Conservation (phyloP, 768 basidiomycete species). For the Auricularia heimuer region DNA sequence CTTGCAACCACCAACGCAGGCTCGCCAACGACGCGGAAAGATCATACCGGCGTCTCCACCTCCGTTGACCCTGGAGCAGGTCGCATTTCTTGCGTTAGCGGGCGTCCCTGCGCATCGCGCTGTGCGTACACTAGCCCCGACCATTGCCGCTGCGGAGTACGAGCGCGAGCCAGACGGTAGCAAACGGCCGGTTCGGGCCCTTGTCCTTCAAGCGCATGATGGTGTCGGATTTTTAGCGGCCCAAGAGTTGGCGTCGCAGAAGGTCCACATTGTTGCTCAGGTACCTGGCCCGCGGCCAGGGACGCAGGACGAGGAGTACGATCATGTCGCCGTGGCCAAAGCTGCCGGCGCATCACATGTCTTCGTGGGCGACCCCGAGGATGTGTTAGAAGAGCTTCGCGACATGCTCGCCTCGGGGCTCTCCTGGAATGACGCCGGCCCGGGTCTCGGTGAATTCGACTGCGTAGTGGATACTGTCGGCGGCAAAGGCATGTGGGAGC, state of each 20-base stretch:
- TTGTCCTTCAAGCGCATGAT: constrained; percentile 67
- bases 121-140: constrained; percentile 50
- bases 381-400: constrained; percentile 6
- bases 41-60: constrained; percentile 13
- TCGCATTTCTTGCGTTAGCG: constrained; percentile 69
- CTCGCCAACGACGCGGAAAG: not conserved
- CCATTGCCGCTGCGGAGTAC: constrained; percentile 13
- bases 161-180: constrained; percentile 9
- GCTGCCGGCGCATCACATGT: not conserved
- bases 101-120: constrained; percentile 80
- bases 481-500: constrained; percentile 71
- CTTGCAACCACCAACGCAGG: constrained; percentile 32
- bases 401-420: not conserved
- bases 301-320: constrained; percentile 19
- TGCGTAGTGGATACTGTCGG: constrained; percentile 78
- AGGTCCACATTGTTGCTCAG: constrained; percentile 72
- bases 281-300: constrained; percentile 29
- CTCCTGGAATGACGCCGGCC: not conserved
- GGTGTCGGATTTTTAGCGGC: constrained; percentile 67
- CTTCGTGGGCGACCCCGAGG: constrained; percentile 7
- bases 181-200: constrained; percentile 29
- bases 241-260: constrained; percentile 61
- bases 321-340: constrained; percentile 6
- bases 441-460: constrained; percentile 40
- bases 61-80: constrained; percentile 50